These are phyloP conservation scores for Rugonectria rugulosa DNA, from an alignment of 2,329 filamentous ascomycete genomes.

Conservation along the genomic window DNA sequence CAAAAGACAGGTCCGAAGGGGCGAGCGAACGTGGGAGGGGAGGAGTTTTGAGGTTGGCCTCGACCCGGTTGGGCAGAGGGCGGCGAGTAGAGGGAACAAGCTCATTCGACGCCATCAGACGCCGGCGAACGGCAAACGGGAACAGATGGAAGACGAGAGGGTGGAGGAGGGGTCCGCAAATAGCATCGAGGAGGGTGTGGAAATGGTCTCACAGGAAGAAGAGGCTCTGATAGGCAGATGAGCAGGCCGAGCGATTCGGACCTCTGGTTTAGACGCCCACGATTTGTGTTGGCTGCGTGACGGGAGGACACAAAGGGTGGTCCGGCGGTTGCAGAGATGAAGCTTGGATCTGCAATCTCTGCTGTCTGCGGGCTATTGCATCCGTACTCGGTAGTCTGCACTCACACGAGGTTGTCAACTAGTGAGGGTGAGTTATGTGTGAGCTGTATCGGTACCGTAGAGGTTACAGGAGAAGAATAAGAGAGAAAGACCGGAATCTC, in stretches of 20 bases:
- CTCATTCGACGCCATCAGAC: slow-evolving; percentile 48
- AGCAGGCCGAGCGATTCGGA: slow-evolving; percentile 34
- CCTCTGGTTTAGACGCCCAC: slow-evolving; percentile 39
- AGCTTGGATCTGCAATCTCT: background rate
- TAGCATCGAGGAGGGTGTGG: slow-evolving; percentile 25
- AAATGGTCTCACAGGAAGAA: slow-evolving; percentile 37
- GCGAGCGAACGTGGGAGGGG: slow-evolving; percentile 50
- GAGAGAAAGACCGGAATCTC: too few species aligned
- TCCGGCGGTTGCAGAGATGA: slow-evolving; percentile 25
- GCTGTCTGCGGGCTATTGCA: too few species aligned
- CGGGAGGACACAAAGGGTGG: slow-evolving; percentile 20
- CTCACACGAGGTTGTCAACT: too few species aligned
- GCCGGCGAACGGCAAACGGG: slow-evolving; percentile 42
- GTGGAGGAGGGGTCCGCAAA: slow-evolving; percentile 36
- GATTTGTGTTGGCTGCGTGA: slow-evolving; percentile 19
- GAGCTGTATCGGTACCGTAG: too few species aligned
- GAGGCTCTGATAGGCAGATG: slow-evolving; percentile 42
- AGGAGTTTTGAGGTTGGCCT: slow-evolving; percentile 59
- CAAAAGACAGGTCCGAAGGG: slow-evolving; percentile 46
- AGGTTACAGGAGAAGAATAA: too few species aligned
- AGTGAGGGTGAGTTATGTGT: too few species aligned
- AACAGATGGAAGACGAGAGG: slow-evolving; percentile 1
- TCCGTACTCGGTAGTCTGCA: too few species aligned
- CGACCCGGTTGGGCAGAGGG: slow-evolving; percentile 35
- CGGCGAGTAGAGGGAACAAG: too few species aligned